Conservation (phyloP, 2,329 filamentous ascomycete species). For the Xylaria sp. region DNA sequence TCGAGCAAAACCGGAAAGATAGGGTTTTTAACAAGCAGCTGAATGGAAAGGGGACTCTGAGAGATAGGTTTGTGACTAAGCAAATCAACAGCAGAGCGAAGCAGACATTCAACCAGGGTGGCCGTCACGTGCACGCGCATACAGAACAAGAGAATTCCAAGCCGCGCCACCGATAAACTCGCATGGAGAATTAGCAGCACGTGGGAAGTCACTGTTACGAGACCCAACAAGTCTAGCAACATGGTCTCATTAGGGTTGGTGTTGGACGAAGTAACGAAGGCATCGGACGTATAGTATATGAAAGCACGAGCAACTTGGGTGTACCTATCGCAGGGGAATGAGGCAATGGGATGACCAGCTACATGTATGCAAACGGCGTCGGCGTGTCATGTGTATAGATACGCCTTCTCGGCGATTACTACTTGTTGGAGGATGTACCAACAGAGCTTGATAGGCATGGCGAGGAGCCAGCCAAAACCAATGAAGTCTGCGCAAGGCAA, state of each 20-base stretch:
- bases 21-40: neutral
- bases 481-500: neutral
- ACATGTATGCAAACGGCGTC: neutral
- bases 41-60: constrained; percentile 9
- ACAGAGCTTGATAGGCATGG: neutral
- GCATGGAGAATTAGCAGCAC: constrained; percentile 16
- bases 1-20: constrained; percentile 10
- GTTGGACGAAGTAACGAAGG: constrained; percentile 1
- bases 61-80: constrained; percentile 7
- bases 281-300: constrained; percentile 26
- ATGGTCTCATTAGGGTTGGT: neutral
- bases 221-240: neutral
- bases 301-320: neutral
- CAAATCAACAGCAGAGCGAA: constrained; percentile 9
- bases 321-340: constrained; percentile 15
- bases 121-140: neutral
- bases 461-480: neutral
- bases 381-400: constrained; percentile 21
- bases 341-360: neutral
- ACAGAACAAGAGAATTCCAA: constrained; percentile 17
- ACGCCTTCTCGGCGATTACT: constrained; percentile 11
- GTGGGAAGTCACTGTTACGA: constrained; percentile 4
- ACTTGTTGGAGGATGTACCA: constrained; percentile 18
- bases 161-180: constrained; percentile 13
- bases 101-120: neutral